Base-by-base conservation (phyloP, 1,284 basidiomycete species). In the Peniophora sp. region DNA sequence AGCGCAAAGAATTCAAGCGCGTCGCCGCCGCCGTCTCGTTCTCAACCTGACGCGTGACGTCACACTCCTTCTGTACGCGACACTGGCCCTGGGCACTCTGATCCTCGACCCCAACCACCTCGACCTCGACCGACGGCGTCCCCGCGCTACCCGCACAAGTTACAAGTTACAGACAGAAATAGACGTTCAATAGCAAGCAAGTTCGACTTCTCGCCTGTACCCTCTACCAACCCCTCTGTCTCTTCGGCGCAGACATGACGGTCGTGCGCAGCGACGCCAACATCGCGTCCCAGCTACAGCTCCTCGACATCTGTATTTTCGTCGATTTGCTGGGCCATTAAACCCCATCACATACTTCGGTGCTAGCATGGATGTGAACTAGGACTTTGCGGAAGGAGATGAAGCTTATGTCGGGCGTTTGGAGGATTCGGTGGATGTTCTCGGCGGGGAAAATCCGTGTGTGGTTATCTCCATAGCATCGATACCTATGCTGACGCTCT, bases 121-220 rank as follows among this genome's bases (percentile, higher is more conserved):
- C 71, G 73, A 24, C 78, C 81, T 20, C 70, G n/a, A n/a, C n/a
- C n/a, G n/a, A n/a, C n/a, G n/a, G n/a, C n/a, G n/a, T n/a, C n/a
- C n/a, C n/a, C n/a, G n/a, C n/a, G n/a, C n/a, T n/a, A n/a, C n/a
- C n/a, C n/a, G n/a, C n/a, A n/a, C 89, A 56, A 85, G 88, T 62
- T n/a, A n/a, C n/a, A n/a, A n/a, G n/a, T n/a, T n/a, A n/a, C n/a
- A n/a, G n/a, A n/a, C n/a, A n/a, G n/a, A n/a, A n/a, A 89, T 56
- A 85, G 88, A 62, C 80, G 85, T 51, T 75, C 95, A 49, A 77
- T 96, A 71, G 92, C 95, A 96, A n/a, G n/a, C n/a, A n/a, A n/a
- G n/a, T n/a, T n/a, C n/a, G 72, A 96, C 96, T 67, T 96, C 95
- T 95, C 68, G 93, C 92, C 45, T 94, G 90, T 89, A 95, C 95